A percentile compares a stretch with the other conserved stretches of the same genome.
These are phyloP conservation scores for Yamadazyma olivae DNA, from an alignment of 805 yeast genomes.

Conservation along the genomic window DNA sequence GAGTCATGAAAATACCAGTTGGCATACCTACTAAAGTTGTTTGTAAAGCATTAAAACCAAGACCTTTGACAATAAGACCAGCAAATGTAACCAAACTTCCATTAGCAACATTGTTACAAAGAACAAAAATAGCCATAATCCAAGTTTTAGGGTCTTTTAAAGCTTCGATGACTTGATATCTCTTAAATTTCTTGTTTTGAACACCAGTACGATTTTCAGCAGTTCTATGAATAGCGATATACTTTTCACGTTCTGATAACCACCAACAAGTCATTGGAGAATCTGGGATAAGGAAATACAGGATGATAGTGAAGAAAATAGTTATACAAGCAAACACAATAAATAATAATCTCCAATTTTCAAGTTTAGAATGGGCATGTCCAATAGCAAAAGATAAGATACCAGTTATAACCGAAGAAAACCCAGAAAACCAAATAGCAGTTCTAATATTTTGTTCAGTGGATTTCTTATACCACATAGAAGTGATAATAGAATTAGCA, in stretches of 20 bases:
- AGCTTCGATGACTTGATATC: constrained; percentile 35
- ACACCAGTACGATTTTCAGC: constrained; percentile 37
- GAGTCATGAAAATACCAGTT: constrained; percentile 47
- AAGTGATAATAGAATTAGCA: constrained; percentile 27
- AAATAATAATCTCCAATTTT: constrained; percentile 60
- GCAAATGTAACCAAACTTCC: constrained; percentile 37
- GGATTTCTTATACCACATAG: constrained; percentile 19
- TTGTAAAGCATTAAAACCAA: constrained; percentile 44
- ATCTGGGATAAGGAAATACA: constrained; percentile 43
- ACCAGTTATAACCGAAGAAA: constrained; percentile 50
- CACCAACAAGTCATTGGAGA: constrained; percentile 34
- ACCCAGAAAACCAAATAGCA: constrained; percentile 36
- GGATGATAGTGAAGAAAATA: constrained; percentile 45
- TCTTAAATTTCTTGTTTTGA: constrained; percentile 34
- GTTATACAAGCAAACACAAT: constrained; percentile 60
- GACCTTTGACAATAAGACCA: constrained; percentile 47
- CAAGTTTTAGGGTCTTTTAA: constrained; percentile 33
- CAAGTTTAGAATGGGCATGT: constrained; percentile 34
- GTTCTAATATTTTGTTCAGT: constrained; percentile 21
- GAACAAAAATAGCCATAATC: constrained; percentile 27
- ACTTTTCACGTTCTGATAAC: constrained; percentile 30
- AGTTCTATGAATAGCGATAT: constrained; percentile 31
- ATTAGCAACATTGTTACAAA: constrained; percentile 29
- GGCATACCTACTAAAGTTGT: constrained; percentile 55
- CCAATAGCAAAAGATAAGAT: constrained; percentile 30